phyloP scores from a whole-genome alignment of 306 rosid species.

The Cucurbita moschata region DNA sequence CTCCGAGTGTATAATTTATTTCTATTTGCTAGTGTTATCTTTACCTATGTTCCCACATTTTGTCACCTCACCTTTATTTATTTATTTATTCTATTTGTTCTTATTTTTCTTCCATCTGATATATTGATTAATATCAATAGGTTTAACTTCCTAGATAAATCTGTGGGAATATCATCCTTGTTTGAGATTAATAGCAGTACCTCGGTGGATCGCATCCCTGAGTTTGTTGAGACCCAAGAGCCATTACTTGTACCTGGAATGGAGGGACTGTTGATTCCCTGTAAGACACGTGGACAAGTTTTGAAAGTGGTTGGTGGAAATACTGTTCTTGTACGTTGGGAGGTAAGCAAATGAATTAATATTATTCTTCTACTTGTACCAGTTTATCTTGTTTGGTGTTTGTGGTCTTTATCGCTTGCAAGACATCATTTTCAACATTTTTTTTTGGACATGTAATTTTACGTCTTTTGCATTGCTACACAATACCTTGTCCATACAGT shows the following conservation, averaged over 20 bases:
- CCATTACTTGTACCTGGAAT: conserved; percentile 59
- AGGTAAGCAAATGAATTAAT: conserved; percentile 32
- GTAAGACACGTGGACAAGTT: conserved; percentile 58
- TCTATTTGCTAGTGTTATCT: not conserved
- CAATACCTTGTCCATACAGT: not conserved
- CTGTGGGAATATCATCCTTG: conserved; percentile 69
- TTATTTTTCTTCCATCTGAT: conserved; percentile 1
- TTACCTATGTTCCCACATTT: not conserved
- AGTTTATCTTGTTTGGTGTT: not conserved
- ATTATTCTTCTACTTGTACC: not conserved
- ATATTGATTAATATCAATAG: conserved; percentile 21
- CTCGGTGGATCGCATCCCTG: conserved; percentile 23
- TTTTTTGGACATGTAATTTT: not conserved
- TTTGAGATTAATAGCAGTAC: conserved; percentile 39
- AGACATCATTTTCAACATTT: not conserved
- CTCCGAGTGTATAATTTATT: not conserved
- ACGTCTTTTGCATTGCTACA: not conserved
- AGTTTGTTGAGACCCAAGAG: conserved; percentile 38
- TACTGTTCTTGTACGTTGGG: conserved; percentile 90
- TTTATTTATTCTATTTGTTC: not conserved
- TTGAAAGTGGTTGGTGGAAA: conserved; percentile 47
- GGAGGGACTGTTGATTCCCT: conserved; percentile 70
- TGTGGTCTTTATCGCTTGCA: not conserved
- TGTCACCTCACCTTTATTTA: not conserved
- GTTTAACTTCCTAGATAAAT: conserved; percentile 71